A percentile compares a stretch with the other conserved stretches of the same genome.
These are phyloP conservation scores for Ogataea glucozyma DNA, from an alignment of 805 yeast genomes.

Conservation along the genomic window DNA sequence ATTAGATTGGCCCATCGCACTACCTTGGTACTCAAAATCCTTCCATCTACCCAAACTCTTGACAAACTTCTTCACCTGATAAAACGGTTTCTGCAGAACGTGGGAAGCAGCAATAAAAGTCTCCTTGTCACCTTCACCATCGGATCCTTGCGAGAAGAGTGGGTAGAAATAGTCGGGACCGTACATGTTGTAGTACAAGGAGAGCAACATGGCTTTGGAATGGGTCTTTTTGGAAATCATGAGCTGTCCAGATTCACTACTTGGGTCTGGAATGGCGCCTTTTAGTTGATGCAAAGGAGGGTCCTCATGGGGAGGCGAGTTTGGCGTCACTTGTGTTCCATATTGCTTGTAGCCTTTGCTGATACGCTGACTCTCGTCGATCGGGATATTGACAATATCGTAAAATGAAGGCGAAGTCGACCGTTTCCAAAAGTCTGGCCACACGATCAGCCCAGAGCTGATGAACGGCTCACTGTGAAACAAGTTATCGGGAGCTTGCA, in stretches of 20 bases:
- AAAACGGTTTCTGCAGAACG: slow-evolving; percentile 58
- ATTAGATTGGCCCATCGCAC: slow-evolving; percentile 76
- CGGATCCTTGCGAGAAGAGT: slow-evolving; percentile 47
- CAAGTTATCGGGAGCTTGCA: slow-evolving; percentile 56
- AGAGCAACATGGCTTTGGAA: slow-evolving; percentile 50
- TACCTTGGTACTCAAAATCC: slow-evolving; percentile 53
- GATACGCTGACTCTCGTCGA: slow-evolving; percentile 41
- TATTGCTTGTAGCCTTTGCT: slow-evolving; percentile 42
- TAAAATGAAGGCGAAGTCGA: slow-evolving; percentile 50
- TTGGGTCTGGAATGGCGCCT: slow-evolving; percentile 64
- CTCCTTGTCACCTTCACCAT: slow-evolving; percentile 60
- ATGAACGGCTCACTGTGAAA: slow-evolving; percentile 59
- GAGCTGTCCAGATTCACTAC: slow-evolving; percentile 67
- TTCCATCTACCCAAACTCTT: slow-evolving; percentile 54
- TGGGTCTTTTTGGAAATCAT: slow-evolving; percentile 58
- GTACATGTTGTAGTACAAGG: slow-evolving; percentile 60
- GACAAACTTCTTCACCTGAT: slow-evolving; percentile 57
- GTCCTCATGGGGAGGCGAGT: slow-evolving; percentile 33
- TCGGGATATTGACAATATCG: slow-evolving; percentile 48
- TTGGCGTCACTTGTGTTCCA: slow-evolving; percentile 28
- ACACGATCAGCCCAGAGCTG: slow-evolving; percentile 50
- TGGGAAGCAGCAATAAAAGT: slow-evolving; percentile 62
- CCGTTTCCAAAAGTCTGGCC: slow-evolving; percentile 53
- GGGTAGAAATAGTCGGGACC: slow-evolving; percentile 61
- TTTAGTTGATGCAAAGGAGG: slow-evolving; percentile 58